Conservation (phyloP, 208 protist species). For the Crithidia thermophila region DNA sequence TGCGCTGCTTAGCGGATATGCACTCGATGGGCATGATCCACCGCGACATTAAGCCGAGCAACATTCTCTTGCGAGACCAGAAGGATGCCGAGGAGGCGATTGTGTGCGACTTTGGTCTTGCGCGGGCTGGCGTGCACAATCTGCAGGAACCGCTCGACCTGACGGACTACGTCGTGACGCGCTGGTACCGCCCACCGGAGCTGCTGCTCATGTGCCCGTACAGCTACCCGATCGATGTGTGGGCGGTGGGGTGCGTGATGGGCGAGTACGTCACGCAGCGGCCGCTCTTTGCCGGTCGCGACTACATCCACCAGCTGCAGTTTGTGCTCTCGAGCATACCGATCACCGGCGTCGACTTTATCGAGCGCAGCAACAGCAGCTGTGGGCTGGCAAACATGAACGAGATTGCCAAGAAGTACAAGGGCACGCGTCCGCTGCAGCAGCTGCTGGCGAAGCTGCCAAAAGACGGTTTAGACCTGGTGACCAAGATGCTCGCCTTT, state of each 20-base stretch:
- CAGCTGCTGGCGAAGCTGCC: slow-evolving; percentile 56
- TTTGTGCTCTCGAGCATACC: slow-evolving; percentile 82
- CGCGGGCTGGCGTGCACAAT: slow-evolving; percentile 70
- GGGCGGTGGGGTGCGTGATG: slow-evolving; percentile 99
- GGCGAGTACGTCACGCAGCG: slow-evolving; percentile 95
- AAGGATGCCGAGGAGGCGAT: slow-evolving; percentile 82
- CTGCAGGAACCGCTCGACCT: slow-evolving; percentile 83
- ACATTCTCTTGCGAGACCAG: slow-evolving; percentile 92
- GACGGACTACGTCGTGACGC: slow-evolving; percentile 97
- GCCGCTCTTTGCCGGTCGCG: slow-evolving; percentile 84
- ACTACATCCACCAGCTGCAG: slow-evolving; percentile 92
- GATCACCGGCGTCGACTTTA: slow-evolving; percentile 70
- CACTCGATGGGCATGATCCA: slow-evolving; percentile 97
- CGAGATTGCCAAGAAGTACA: slow-evolving; percentile 77
- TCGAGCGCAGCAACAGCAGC: slow-evolving; percentile 46
- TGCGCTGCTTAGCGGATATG: slow-evolving; percentile 95
- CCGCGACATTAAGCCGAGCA: slow-evolving; percentile 96
- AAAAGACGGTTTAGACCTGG: slow-evolving; percentile 83
- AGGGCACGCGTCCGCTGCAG: slow-evolving; percentile 54
- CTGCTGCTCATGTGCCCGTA: slow-evolving; percentile 96
- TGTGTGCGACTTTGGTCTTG: slow-evolving; percentile 95
- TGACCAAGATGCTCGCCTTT: slow-evolving; percentile 92
- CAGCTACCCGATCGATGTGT: slow-evolving; percentile 96
- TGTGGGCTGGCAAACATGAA: slow-evolving; percentile 57
- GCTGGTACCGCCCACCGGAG: slow-evolving; percentile 99